These are phyloP conservation scores for Prillingera fragicola DNA, from an alignment of 1,284 basidiomycete species.

Conservation along the genomic window DNA sequence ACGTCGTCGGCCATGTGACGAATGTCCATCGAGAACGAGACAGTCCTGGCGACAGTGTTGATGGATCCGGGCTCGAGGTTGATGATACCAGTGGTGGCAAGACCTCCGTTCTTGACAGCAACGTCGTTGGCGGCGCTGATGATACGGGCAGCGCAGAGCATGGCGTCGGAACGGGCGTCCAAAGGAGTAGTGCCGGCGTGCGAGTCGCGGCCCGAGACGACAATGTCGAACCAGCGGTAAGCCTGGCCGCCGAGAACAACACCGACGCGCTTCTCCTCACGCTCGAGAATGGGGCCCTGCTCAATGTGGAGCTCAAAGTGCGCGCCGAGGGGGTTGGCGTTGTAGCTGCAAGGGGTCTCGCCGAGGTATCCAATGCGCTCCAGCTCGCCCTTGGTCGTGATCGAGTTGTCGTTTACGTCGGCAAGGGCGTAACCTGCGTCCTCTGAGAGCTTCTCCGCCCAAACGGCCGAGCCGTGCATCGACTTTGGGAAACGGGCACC, in stretches of 20 bases:
- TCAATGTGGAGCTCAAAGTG: constrained; percentile 40
- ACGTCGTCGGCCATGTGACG: constrained; percentile 18
- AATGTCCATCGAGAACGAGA: constrained; percentile 23
- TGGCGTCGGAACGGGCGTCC: constrained; percentile 20
- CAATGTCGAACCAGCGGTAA: constrained; percentile 27
- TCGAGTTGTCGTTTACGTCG: constrained; percentile 6
- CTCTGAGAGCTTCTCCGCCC: constrained; percentile 20
- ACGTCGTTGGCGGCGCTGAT: constrained; percentile 14
- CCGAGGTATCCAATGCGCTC: constrained; percentile 24
- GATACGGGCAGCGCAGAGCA: constrained; percentile 13
- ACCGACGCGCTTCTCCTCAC: constrained; percentile 13
- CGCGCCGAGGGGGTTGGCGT: constrained; percentile 21
- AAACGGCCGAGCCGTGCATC: constrained; percentile 33
- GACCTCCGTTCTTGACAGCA: constrained; percentile 12
- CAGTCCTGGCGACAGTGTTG: constrained; percentile 20
- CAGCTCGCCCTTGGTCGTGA: constrained; percentile 17
- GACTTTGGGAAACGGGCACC: constrained; percentile 30
- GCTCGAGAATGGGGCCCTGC: constrained; percentile 32
- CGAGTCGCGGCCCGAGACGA: constrained; percentile 21
- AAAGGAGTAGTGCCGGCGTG: constrained; percentile 33
- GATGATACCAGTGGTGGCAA: constrained; percentile 21
- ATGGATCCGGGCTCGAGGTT: constrained; percentile 12
- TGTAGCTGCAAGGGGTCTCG: constrained; percentile 9
- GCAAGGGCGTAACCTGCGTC: constrained; percentile 17
- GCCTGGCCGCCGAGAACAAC: constrained; percentile 29